Conservation (phyloP, 805 yeast genomes). For the Lachancea lanzarotensis region DNA sequence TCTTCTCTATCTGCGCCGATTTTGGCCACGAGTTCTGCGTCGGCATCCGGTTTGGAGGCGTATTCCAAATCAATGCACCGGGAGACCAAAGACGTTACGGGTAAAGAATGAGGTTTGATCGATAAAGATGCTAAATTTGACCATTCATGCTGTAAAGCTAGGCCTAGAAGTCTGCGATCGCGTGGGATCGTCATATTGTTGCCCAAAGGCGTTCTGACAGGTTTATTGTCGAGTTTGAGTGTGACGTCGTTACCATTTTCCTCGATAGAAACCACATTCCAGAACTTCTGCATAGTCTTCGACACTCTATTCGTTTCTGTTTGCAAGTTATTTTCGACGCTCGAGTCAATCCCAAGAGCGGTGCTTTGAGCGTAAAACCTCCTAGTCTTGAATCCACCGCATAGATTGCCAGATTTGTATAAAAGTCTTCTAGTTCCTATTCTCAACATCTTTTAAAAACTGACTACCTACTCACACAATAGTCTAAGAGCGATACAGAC, state of each 20-base stretch:
- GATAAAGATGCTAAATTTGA: slow-evolving; percentile 55
- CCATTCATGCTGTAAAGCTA: slow-evolving; percentile 85
- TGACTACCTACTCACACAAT: too few relatives aligned
- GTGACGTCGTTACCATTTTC: slow-evolving; percentile 35
- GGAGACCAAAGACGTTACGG: slow-evolving; percentile 80
- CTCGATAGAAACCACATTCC: slow-evolving; percentile 58
- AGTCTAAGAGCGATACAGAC: too few relatives aligned
- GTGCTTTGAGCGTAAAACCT: slow-evolving; percentile 11
- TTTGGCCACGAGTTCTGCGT: slow-evolving; percentile 48
- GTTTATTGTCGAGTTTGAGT: slow-evolving; percentile 64
- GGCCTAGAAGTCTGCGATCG: slow-evolving; percentile 56
- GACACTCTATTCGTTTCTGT: slow-evolving; percentile 66
- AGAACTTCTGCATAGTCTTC: slow-evolving; percentile 65
- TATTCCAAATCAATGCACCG: slow-evolving; percentile 72
- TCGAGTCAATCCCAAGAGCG: slow-evolving; percentile 28
- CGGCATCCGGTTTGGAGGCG: slow-evolving; percentile 33
- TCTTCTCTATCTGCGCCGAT: slow-evolving; percentile 52
- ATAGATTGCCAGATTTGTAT: not conserved
- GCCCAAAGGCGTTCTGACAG: slow-evolving; percentile 82
- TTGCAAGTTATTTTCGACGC: slow-evolving; percentile 45
- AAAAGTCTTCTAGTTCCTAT: not conserved
- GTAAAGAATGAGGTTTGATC: slow-evolving; percentile 72
- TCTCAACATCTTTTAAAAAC: too few relatives aligned
- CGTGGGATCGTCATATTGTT: slow-evolving; percentile 58
- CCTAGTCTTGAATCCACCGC: not conserved